phyloP scores from a whole-genome alignment of 2,329 filamentous ascomycete species.

The Ophiostoma perfectum region DNA sequence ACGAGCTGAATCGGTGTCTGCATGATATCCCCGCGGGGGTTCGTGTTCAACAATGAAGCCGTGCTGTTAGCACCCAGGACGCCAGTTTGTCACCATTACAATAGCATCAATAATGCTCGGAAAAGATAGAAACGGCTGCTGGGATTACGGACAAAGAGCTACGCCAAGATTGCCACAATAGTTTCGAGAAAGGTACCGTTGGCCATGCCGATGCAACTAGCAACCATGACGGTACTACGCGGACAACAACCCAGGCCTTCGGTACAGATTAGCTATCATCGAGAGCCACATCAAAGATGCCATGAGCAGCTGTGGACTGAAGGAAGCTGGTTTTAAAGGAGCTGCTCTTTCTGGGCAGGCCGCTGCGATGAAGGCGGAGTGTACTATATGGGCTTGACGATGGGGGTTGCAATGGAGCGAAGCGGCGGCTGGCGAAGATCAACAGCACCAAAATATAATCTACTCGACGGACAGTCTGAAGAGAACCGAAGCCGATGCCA shows the following conservation, averaged over 20 bases:
- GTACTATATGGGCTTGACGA: not conserved
- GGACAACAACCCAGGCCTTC: too few species aligned
- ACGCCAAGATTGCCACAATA: not conserved
- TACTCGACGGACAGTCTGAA: not conserved
- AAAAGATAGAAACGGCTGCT: not conserved
- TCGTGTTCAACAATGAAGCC: not conserved
- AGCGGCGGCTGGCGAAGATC: too few species aligned
- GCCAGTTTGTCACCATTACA: slow-evolving; percentile 1
- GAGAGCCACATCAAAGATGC: not conserved
- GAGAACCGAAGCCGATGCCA: not conserved
- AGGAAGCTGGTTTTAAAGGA: not conserved
- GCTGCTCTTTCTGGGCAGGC: not conserved
- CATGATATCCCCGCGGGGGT: not conserved
- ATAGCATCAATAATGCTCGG: not conserved
- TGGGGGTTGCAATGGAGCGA: too few species aligned
- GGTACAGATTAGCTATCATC: too few species aligned
- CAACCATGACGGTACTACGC: not conserved
- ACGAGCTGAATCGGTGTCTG: not conserved
- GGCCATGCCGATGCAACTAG: not conserved
- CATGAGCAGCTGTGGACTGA: not conserved
- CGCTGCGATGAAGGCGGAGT: not conserved
- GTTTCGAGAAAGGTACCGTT: not conserved
- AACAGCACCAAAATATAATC: too few species aligned
- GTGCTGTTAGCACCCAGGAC: not conserved
- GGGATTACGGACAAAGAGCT: not conserved